Conservation (phyloP, 2,329 filamentous ascomycete species). For the Geosmithia morbida region DNA sequence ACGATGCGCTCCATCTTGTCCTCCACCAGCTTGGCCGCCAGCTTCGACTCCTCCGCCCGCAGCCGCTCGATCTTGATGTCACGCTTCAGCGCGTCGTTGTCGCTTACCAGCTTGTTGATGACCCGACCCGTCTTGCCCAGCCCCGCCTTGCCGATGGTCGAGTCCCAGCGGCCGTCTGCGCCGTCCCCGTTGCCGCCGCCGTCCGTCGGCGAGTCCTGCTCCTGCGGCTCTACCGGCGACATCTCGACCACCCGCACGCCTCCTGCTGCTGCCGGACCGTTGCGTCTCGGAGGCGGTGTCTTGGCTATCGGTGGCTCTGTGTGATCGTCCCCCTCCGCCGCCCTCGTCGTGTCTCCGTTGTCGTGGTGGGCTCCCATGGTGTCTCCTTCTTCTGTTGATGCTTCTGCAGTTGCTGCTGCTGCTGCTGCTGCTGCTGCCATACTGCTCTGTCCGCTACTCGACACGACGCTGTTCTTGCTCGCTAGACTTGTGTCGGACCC, state of each 20-base stretch:
- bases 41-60: conserved; percentile 55
- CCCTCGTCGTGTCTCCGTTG: conserved; percentile 6
- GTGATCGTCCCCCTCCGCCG: not conserved
- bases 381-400: too few species aligned
- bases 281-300: not conserved
- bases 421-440: conserved; percentile 19
- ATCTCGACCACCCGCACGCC: conserved; percentile 15
- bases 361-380: conserved; percentile 21
- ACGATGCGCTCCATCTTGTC: conserved; percentile 57
- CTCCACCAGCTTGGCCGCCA: conserved; percentile 51
- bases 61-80: conserved; percentile 54
- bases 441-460: conserved; percentile 41
- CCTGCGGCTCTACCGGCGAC: conserved; percentile 7
- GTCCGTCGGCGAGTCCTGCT: conserved; percentile 10
- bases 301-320: not conserved
- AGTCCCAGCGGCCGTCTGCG: conserved; percentile 38
- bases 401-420: not conserved
- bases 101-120: conserved; percentile 68
- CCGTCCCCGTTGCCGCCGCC: conserved; percentile 11
- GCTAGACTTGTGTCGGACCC: conserved; percentile 29
- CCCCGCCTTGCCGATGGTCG: conserved; percentile 54
- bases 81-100: conserved; percentile 64
- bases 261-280: not conserved
- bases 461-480: conserved; percentile 35
- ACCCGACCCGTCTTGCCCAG: conserved; percentile 63